Base-by-base conservation (phyloP, 768 basidiomycete species). In the Bullera alba region DNA sequence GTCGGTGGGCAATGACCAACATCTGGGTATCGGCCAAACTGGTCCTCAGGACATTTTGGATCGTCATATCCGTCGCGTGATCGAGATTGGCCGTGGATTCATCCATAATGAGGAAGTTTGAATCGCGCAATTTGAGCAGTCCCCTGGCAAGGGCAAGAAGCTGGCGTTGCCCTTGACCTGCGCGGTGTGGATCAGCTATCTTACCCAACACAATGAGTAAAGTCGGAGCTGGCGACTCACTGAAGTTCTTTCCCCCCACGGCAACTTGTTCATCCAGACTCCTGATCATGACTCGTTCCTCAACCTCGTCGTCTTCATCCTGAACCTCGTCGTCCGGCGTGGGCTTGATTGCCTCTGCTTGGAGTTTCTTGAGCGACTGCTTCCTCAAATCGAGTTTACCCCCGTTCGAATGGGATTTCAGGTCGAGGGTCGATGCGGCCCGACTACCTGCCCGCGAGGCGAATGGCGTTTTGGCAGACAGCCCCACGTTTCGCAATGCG, bases 101-200 rank as follows among this genome's bases (percentile, higher is more conserved):
- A 49, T 83, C 81, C 29, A 83, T 71, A 43, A 83, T 77, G 38
- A 81, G 70, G 29, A 83, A 67, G 47, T 78, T 80, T 50, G 79
- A 81, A 39, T 74, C 65, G 10, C 79, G 74, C 50, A 82, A 60
- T 45, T 71, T 71, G 32, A 71, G 57, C 28, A 71, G 51, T 15
- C 67, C 81, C 19, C 81, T 71, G 4, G 81, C 80, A 1, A 83
- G 70, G 0, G 80, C 80, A 15, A 83, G 56, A 8, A 83, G 80
- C 65, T 82, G 81, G 15, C 80, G 67, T 60, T 83, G 79, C 4
- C 81, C 81, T 49, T 68, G 66, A 57, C 66, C 66, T 68, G 35
- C 8, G 37, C 4, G 6, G 21, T 45, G 14, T 41, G 43, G 17
- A 10, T 15, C 5, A 25, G 12, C 45, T 28, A 34, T 34, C 10